These are phyloP conservation scores for Cryptococcus sp. DNA, from an alignment of 1,284 basidiomycete genomes.

Conservation along the genomic window DNA sequence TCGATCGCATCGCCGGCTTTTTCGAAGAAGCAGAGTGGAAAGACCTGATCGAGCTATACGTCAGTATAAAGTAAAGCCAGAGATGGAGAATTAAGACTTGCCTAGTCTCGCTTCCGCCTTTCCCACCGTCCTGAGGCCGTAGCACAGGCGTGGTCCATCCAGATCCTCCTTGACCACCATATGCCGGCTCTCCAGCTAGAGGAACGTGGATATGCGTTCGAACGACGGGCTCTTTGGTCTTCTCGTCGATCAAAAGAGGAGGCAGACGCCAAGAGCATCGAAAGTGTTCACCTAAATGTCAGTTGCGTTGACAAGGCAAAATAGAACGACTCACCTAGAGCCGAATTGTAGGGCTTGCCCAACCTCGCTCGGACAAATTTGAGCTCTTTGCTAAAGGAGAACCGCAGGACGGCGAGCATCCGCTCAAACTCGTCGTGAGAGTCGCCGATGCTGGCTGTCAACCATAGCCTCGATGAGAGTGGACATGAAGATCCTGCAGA, in stretches of 20 bases:
- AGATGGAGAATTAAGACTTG: conserved; percentile 7
- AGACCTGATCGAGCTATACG: conserved; percentile 30
- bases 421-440: conserved; percentile 83
- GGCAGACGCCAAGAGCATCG: conserved; percentile 62
- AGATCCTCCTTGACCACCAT: conserved; percentile 39
- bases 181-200: conserved; percentile 38
- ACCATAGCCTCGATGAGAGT: conserved; percentile 38
- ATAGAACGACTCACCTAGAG: conserved; percentile 55
- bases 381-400: conserved; percentile 88
- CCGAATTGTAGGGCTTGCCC: conserved; percentile 94
- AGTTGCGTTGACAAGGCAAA: neutral
- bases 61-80: neutral
- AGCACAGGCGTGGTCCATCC: conserved; percentile 44
- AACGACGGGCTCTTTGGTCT: conserved; percentile 45
- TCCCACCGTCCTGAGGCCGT: conserved; percentile 37
- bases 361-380: conserved; percentile 88
- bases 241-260: conserved; percentile 41
- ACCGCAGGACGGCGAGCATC: conserved; percentile 84
- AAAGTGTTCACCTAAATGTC: conserved; percentile 63
- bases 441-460: conserved; percentile 62
- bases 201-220: conserved; percentile 46
- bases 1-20: conserved; percentile 3
- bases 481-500: conserved; percentile 1
- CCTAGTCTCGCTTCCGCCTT: conserved; percentile 28
- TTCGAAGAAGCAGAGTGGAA: conserved; percentile 24